Evolutionary conservation across 2,329 filamentous ascomycete genomes (phyloP).

Genomic region (Pseudogymnoascus sp.): DNA sequence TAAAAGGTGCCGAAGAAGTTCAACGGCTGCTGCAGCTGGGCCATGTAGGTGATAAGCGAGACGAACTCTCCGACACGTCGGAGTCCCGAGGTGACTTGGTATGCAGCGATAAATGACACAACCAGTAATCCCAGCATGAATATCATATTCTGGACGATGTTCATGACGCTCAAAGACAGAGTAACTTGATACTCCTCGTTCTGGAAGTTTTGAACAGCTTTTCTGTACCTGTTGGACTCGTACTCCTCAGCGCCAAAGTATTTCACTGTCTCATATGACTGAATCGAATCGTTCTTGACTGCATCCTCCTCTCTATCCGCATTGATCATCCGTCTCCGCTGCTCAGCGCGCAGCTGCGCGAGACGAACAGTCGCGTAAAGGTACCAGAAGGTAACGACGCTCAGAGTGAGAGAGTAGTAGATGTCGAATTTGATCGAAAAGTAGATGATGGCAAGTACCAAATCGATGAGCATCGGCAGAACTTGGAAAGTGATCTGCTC

Average conservation of each 20-base stretch:
- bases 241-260: conserved; percentile 81
- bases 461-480: conserved; percentile 85
- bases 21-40: conserved; percentile 69
- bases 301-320: conserved; percentile 91
- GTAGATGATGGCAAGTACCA: conserved; percentile 75
- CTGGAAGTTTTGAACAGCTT: conserved; percentile 64
- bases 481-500: conserved; percentile 96
- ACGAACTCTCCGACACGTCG: conserved; percentile 65
- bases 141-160: conserved; percentile 69
- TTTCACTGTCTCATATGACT: conserved; percentile 94
- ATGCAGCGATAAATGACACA: conserved; percentile 65
- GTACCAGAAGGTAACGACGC: conserved; percentile 90
- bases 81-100: conserved; percentile 61
- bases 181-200: conserved; percentile 67
- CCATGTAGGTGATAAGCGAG: conserved; percentile 64
- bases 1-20: conserved; percentile 95
- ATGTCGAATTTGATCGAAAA: conserved; percentile 73
- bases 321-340: conserved; percentile 89
- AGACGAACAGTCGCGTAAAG: conserved; percentile 94
- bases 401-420: conserved; percentile 82
- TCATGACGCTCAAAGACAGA: conserved; percentile 69
- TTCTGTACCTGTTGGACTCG: conserved; percentile 65
- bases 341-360: conserved; percentile 85
- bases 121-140: conserved; percentile 70
- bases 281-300: conserved; percentile 97